Evolutionary conservation across 2,329 filamentous ascomycete genomes (phyloP).

Genomic region (Fusarium secorum): DNA sequence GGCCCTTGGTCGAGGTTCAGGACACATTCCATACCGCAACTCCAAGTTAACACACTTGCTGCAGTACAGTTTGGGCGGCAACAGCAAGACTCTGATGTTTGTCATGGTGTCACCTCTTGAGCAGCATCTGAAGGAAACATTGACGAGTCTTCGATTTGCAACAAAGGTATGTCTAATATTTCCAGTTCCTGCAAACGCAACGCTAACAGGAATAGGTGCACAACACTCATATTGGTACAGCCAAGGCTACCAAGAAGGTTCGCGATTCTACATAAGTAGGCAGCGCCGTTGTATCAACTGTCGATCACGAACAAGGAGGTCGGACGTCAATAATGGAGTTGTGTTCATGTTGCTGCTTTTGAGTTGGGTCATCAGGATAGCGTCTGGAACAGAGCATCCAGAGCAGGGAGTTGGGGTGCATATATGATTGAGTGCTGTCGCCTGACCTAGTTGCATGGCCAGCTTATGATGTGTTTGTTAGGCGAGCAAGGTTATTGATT

Average conservation of each 20-base stretch:
- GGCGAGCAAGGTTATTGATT: constrained; percentile 30
- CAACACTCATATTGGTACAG: constrained; percentile 92
- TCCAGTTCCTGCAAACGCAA: neutral
- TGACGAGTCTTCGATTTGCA: constrained; percentile 94
- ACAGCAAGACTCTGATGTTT: constrained; percentile 98
- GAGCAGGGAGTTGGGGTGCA: constrained; percentile 36
- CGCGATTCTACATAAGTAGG: constrained; percentile 47
- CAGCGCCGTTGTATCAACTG: neutral
- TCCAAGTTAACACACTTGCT: constrained; percentile 96
- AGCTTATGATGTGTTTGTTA: constrained; percentile 32
- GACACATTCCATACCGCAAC: constrained; percentile 92
- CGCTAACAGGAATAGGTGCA: constrained; percentile 63
- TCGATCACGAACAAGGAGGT: neutral
- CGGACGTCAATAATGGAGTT: constrained; percentile 2
- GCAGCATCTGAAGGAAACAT: constrained; percentile 88
- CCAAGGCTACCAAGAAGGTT: constrained; percentile 75
- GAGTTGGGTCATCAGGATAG: constrained; percentile 20
- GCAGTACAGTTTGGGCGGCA: constrained; percentile 93
- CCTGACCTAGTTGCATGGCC: neutral
- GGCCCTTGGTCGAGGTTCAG: constrained; percentile 83
- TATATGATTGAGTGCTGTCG: constrained; percentile 35
- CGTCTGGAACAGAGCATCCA: constrained; percentile 15
- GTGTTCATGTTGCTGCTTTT: constrained; percentile 3
- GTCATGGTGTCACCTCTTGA: constrained; percentile 96
- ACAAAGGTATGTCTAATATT: constrained; percentile 72